Evolutionary conservation across 2,329 filamentous ascomycete genomes (phyloP).

Genomic region (Hymenoscyphus repandus): DNA sequence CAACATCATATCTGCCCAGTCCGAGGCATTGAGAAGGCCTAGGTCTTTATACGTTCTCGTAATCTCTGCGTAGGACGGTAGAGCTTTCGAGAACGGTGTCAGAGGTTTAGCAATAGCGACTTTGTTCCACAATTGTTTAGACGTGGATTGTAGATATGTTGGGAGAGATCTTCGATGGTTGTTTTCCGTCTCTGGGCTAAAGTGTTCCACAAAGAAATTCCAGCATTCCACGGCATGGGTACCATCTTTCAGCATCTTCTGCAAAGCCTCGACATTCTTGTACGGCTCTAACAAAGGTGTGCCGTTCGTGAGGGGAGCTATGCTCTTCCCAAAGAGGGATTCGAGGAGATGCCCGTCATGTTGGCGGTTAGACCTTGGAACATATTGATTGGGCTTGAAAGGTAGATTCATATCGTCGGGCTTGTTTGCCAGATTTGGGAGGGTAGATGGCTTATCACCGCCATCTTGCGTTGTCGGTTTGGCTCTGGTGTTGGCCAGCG

Average conservation of each 20-base stretch:
- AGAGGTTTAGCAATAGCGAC: conserved; percentile 20
- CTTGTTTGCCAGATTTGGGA: conserved; percentile 8
- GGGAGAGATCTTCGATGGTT: conserved; percentile 12
- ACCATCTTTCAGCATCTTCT: conserved; percentile 22
- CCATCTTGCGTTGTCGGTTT: conserved; percentile 5
- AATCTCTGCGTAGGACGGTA: conserved; percentile 28
- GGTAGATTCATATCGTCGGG: neutral
- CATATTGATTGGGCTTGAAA: neutral
- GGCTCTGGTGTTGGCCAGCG: conserved; percentile 8
- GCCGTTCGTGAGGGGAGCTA: conserved; percentile 12
- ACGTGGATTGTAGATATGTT: conserved; percentile 14
- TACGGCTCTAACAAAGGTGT: conserved; percentile 23
- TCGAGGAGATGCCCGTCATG: conserved; percentile 27
- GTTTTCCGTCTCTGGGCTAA: conserved; percentile 22
- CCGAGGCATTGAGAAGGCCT: conserved; percentile 18
- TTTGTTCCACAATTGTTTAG: conserved; percentile 16
- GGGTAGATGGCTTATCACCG: neutral
- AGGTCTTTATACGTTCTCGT: conserved; percentile 22
- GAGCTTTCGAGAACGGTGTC: conserved; percentile 15
- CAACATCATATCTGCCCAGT: conserved; percentile 27
- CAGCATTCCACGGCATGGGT: conserved; percentile 23
- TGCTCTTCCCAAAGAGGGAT: conserved; percentile 28
- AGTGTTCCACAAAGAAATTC: conserved; percentile 30
- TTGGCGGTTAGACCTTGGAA: neutral
- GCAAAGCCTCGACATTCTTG: conserved; percentile 23